Evolutionary conservation across 1,284 basidiomycete species (phyloP).

Genomic region (Chalciporus sp.): DNA sequence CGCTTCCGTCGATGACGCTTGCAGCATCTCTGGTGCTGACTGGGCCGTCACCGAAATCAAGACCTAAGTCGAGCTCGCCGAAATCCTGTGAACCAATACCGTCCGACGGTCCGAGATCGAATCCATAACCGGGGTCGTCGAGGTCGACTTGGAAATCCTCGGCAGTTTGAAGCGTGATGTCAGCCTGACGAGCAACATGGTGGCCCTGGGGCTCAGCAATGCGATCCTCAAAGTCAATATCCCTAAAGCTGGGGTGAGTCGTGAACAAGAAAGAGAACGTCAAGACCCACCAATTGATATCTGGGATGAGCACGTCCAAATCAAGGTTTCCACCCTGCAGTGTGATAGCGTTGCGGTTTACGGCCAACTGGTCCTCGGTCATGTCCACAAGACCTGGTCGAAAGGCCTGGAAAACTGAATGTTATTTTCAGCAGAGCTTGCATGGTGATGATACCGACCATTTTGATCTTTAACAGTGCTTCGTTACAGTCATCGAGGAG

Average conservation of each 20-base stretch:
- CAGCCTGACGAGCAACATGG: conserved; percentile 79
- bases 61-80: conserved; percentile 68
- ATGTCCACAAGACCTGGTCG: conserved; percentile 92
- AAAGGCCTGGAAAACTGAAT: conserved; percentile 67
- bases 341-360: conserved; percentile 86
- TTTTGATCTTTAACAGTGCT: conserved; percentile 92
- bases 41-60: conserved; percentile 68
- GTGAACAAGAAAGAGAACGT: not conserved
- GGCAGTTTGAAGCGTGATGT: conserved; percentile 78
- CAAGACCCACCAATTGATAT: conserved; percentile 69
- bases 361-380: conserved; percentile 90
- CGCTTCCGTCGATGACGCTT: conserved; percentile 55
- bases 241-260: conserved; percentile 47
- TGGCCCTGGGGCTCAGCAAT: conserved; percentile 69
- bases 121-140: conserved; percentile 58
- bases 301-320: conserved; percentile 79
- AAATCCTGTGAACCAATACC: conserved; percentile 89
- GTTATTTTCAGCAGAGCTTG: conserved; percentile 5
- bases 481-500: conserved; percentile 98
- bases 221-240: conserved; percentile 72
- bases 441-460: conserved; percentile 53
- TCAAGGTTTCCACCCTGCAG: conserved; percentile 75
- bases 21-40: conserved; percentile 45
- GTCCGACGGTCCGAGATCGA: conserved; percentile 74
- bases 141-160: conserved; percentile 68